phyloP scores from a whole-genome alignment of 768 basidiomycete genomes.

The Porphyrellus cyaneotinctus region DNA sequence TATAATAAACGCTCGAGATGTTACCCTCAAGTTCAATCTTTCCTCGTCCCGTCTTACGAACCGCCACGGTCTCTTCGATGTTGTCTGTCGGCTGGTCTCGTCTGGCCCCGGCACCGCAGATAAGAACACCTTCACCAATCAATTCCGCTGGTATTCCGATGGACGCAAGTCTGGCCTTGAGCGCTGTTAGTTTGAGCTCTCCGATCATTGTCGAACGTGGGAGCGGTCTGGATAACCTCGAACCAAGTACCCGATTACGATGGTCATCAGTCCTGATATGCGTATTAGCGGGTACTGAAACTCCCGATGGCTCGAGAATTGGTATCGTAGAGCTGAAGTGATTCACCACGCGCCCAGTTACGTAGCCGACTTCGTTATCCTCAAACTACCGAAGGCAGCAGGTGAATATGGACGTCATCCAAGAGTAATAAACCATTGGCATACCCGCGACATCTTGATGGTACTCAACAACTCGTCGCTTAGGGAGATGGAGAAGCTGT shows the following conservation, averaged over 20 bases:
- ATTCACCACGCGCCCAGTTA: slow-evolving; percentile 81
- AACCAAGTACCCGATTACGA: slow-evolving; percentile 50
- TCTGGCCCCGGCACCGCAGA: slow-evolving; percentile 69
- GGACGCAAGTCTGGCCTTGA: slow-evolving; percentile 75
- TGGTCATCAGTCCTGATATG: slow-evolving; percentile 22
- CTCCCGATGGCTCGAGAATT: slow-evolving; percentile 66
- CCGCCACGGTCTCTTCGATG: slow-evolving; percentile 72
- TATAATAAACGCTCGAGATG: slow-evolving; percentile 85
- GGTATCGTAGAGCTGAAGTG: slow-evolving; percentile 88
- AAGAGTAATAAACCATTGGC: slow-evolving; percentile 26
- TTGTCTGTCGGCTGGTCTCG: slow-evolving; percentile 39
- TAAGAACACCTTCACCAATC: slow-evolving; percentile 93
- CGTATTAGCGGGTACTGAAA: slow-evolving; percentile 27
- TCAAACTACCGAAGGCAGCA: slow-evolving; percentile 63
- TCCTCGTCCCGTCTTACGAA: slow-evolving; percentile 81
- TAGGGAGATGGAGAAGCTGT: slow-evolving; percentile 89
- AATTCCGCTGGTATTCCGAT: slow-evolving; percentile 87
- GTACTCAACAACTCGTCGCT: slow-evolving; percentile 82
- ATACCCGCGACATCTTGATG: slow-evolving; percentile 81
- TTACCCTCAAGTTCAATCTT: slow-evolving; percentile 87
- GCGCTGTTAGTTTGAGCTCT: slow-evolving; percentile 85
- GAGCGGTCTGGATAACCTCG: slow-evolving; percentile 61
- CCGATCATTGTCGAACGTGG: slow-evolving; percentile 96
- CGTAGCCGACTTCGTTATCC: slow-evolving; percentile 93
- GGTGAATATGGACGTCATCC: slow-evolving; percentile 3